Evolutionary conservation across 805 yeast genomes (phyloP), one percentile per base, ranked within the genome.

Genomic region (Hanseniaspora thailandica): DNA sequence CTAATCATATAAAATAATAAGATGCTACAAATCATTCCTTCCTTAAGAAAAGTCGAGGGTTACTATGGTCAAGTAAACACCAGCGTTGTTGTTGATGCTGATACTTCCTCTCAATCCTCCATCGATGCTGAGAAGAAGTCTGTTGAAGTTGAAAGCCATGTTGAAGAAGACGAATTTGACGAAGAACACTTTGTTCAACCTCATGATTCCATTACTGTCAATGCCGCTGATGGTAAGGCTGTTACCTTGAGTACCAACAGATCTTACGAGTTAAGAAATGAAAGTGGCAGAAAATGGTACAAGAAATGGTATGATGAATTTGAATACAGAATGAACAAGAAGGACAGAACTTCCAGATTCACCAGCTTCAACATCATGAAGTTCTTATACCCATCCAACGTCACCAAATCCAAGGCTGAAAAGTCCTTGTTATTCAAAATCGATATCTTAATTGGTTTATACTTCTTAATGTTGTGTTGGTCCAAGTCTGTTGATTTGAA

Each of bases 391-490:
- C 69, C 69, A 19, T 62, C 65, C 47, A 68, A 65, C 57, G 59
- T 61, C 6, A 61, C 66, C 6, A 63, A 62, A 13, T 66, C 81
- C 2, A 69, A 73, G 60, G 77, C 72, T 1, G 72, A 70, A 55
- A 70, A 72, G 46, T 67, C 64, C 26, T 63, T 79, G 35, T 61
- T 79, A 15, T 63, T 70, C 57, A 82, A 82, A 61, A 62, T 81
- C 31, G 87, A 82, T 59, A 56, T 78, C 12, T 61, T 78, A 33
- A 66, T 83, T 48, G 71, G 80, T n/a, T 66, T 74, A 38, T 80
- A 79, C 58, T 72, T 82, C 10, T 74, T 80, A 60, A 65, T 79
- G 59, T 75, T 78, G 13, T 81, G 81, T 65, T 83, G 84, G 84
- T 77, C 82, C 52, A 82, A 82, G 62, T 77, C 78, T 52, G 67